These are phyloP conservation scores for Chloropicon primus DNA, from an alignment of 139 green algal species.

Conservation along the genomic window DNA sequence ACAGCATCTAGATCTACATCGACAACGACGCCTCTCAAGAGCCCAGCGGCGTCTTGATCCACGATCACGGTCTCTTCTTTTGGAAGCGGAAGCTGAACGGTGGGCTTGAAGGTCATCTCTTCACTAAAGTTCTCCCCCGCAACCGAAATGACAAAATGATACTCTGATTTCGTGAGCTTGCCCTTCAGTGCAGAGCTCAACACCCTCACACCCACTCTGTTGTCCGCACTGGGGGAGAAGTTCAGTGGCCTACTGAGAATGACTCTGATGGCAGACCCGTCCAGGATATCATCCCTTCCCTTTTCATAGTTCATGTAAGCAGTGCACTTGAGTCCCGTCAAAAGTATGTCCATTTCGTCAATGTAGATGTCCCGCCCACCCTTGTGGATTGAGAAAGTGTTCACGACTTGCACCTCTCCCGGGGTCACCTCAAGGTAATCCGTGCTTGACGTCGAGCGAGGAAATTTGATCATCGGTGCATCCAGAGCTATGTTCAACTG, in stretches of 20 bases:
- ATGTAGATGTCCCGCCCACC: neutral
- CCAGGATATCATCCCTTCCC: neutral
- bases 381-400: neutral
- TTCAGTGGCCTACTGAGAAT: neutral
- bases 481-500: neutral
- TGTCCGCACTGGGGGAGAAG: neutral
- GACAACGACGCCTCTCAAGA: neutral
- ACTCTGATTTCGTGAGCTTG: neutral
- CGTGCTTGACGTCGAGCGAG: neutral
- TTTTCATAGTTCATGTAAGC: neutral
- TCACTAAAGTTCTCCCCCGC: neutral
- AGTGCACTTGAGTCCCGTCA: neutral
- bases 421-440: neutral
- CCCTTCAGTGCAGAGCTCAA: neutral
- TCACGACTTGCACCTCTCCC: neutral
- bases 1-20: neutral
- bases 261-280: neutral
- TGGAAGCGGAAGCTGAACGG: neutral
- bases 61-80: neutral
- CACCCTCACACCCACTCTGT: neutral
- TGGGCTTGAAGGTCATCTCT: neutral
- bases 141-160: neutral
- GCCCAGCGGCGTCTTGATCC: neutral
- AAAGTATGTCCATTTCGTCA: neutral
- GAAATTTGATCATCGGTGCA: neutral